Evolutionary conservation across 179 eudicot species (phyloP).

Genomic region (Gypsophila paniculata): DNA sequence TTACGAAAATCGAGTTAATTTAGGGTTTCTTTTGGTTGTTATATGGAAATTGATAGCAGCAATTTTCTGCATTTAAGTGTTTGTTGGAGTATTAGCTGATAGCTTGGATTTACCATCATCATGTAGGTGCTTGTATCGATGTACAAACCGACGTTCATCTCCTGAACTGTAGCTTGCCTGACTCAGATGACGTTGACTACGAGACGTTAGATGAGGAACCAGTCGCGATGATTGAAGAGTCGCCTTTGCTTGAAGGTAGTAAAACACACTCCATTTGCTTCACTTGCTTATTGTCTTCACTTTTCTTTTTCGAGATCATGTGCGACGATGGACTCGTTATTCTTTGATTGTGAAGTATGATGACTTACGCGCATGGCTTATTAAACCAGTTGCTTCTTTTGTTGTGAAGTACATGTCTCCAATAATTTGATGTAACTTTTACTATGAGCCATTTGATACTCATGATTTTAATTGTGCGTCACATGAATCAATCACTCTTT

Average conservation of each 20-base stretch:
- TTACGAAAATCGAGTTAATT: too few species aligned
- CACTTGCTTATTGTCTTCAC: not conserved
- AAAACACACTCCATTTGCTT: not conserved
- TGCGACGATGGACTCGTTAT: not conserved
- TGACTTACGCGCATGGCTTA: not conserved
- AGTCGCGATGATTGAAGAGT: constrained; percentile 60
- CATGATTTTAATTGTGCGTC: too few species aligned
- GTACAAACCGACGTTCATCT: constrained; percentile 50
- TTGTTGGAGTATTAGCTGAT: constrained; percentile 13
- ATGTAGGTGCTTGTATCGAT: constrained; percentile 33
- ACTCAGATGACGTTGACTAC: constrained; percentile 46
- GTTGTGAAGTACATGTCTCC: not conserved
- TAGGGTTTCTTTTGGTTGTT: too few species aligned
- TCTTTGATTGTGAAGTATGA: not conserved
- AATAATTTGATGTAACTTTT: not conserved
- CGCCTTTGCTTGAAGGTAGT: constrained; percentile 34
- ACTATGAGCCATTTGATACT: not conserved
- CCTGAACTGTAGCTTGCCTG: constrained; percentile 38
- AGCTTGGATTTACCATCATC: not conserved
- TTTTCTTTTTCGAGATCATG: not conserved
- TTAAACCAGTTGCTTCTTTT: not conserved
- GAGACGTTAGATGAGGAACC: constrained; percentile 63
- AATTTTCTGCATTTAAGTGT: too few species aligned
- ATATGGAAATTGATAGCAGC: too few species aligned
- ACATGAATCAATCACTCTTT: too few species aligned